Conservation (phyloP, 2,329 filamentous ascomycete genomes). For the Fusarium heterosporum region DNA sequence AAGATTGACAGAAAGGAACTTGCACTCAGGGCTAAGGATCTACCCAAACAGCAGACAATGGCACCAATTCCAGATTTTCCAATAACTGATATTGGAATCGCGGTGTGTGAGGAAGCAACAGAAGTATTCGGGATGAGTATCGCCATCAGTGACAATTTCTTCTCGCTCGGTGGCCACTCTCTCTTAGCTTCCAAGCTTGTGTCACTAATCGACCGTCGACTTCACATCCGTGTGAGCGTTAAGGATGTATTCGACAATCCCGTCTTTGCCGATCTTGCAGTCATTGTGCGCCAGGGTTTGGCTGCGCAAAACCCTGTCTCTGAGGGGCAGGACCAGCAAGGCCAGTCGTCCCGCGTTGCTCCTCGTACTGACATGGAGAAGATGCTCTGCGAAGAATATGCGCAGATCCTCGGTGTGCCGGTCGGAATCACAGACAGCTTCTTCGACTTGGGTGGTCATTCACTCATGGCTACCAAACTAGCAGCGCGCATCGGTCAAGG, state of each 20-base stretch:
- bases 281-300: not conserved
- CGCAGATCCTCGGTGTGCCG: not conserved
- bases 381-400: not conserved
- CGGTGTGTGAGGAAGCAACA: not conserved
- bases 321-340: constrained; percentile 2
- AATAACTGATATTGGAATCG: not conserved
- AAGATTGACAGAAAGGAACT: constrained; percentile 43
- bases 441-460: constrained; percentile 20
- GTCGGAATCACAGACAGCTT: constrained; percentile 20
- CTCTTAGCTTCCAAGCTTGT: constrained; percentile 18
- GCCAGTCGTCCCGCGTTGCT: not conserved
- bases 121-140: constrained; percentile 12
- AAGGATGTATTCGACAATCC: constrained; percentile 18
- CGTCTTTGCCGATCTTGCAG: not conserved
- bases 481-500: constrained; percentile 7
- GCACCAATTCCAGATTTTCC: not conserved
- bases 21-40: not conserved
- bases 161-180: constrained; percentile 14
- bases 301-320: not conserved
- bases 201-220: not conserved
- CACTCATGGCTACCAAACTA: constrained; percentile 17
- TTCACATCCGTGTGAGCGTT: not conserved
- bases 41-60: not conserved
- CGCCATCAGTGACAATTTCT: constrained; percentile 8
- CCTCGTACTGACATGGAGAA: constrained; percentile 7